These are phyloP conservation scores for Nigrospora sphaerica DNA, from an alignment of 2,329 filamentous ascomycete genomes.

Conservation along the genomic window DNA sequence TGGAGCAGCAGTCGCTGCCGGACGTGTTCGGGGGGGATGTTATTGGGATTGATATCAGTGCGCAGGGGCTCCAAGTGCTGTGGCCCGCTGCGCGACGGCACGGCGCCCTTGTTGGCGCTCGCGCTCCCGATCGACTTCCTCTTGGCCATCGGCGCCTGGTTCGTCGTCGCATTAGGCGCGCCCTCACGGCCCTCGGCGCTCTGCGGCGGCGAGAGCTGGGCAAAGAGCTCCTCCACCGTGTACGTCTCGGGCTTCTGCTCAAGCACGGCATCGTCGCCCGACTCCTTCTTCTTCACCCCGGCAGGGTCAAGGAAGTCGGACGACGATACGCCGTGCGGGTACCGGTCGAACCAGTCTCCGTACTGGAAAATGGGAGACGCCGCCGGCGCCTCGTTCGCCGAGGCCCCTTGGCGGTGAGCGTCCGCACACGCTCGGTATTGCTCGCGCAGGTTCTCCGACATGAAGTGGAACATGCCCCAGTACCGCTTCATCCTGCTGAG, in stretches of 20 bases:
- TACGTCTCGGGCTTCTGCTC: constrained; percentile 86
- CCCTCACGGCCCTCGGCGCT: constrained; percentile 37
- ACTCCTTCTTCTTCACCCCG: constrained; percentile 61
- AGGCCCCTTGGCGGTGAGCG: constrained; percentile 62
- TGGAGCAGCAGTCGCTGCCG: constrained; percentile 27
- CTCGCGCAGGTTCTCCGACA: constrained; percentile 86
- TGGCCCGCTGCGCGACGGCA: constrained; percentile 25
- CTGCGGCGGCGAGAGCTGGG: constrained; percentile 63
- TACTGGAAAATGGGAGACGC: constrained; percentile 78
- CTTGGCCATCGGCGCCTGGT: constrained; percentile 19
- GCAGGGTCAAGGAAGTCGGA: constrained; percentile 76
- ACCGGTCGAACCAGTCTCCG: constrained; percentile 94
- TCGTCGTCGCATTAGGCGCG: constrained; percentile 11
- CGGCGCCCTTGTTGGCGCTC: constrained; percentile 24
- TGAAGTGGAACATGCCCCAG: constrained; percentile 98
- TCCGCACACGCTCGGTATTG: constrained; percentile 82
- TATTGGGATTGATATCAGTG: constrained; percentile 23
- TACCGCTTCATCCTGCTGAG: constrained; percentile 92
- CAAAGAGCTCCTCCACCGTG: constrained; percentile 91
- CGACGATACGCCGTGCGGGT: constrained; percentile 84
- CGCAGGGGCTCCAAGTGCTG: constrained; percentile 29
- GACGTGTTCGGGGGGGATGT: constrained; percentile 24
- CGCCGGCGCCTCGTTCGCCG: constrained; percentile 36
- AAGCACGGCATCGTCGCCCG: constrained; percentile 78
- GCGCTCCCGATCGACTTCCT: constrained; percentile 26